Evolutionary conservation across 495 filamentous ascomycete genomes (phyloP), one percentile per base, ranked within the genome.

Genomic region (Daldinia loculata): DNA sequence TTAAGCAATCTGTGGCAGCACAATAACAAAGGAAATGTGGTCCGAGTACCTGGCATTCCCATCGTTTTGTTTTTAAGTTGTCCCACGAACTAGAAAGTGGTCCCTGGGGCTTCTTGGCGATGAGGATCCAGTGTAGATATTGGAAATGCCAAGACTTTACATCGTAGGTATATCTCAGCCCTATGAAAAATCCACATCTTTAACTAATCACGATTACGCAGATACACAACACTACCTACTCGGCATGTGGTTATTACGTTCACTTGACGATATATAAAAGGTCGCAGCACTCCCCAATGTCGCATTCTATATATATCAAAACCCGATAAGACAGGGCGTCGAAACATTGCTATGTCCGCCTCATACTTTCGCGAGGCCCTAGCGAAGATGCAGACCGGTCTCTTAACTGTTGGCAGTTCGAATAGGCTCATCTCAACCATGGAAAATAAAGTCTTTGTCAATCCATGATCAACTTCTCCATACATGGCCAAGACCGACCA

Each of bases 81-180:
- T 30, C 15, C 27, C 26, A 15, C 15, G 24, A 53, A 53, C 50
- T 53, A 30, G 50, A 53, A 29, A 30, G 50, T 30, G 50, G 50
- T 6, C 26, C 50, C 50, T 30, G 50, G 27, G 27, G 27, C 24
- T 53, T 53, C 50, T 53, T 53, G 50, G 50, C 50, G 27, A 53
- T 30, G 50, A 53, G 26, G 50, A 48, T 24, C 43, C 43, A 48
- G 8, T 48, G 17, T 24, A 48, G 26, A 53, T 53, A 53, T 53
- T 30, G 7, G 36, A 38, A 50, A 56, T 61, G 70, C 70, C 61
- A 69, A 69, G 66, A 11, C 34, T 56, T 62, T 19, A 6, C 36
- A 24, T 65, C 56, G 43, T 30, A n/a, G n/a, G n/a, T n/a, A 53
- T 53, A 53, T 53, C 26, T 69, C 70, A 73, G 70, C 70, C 70